These are phyloP conservation scores for Fragilariopsis cylindrus DNA, from an alignment of 108 stramenopile species.

Conservation along the genomic window DNA sequence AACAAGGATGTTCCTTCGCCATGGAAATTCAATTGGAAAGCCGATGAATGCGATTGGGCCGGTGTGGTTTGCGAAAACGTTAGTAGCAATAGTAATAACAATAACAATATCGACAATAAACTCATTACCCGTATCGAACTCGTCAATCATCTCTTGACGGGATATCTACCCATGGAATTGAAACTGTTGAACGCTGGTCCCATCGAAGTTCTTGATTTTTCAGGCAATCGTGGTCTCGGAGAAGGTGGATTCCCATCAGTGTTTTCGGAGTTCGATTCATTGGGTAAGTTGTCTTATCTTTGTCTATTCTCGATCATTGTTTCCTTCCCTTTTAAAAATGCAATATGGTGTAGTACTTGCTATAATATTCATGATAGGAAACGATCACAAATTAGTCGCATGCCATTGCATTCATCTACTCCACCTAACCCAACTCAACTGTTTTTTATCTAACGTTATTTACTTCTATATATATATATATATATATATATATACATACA, in stretches of 20 bases:
- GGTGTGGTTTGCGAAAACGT: neutral
- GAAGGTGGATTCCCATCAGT: neutral
- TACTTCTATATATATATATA: too few relatives aligned
- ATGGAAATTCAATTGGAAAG: neutral
- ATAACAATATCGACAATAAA: neutral
- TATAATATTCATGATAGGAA: too few relatives aligned
- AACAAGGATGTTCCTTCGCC: neutral
- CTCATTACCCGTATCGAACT: neutral
- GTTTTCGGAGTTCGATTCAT: slow-evolving; percentile 7
- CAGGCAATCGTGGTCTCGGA: neutral
- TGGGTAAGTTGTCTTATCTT: neutral
- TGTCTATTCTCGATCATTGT: too few relatives aligned
- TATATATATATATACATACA: too few relatives aligned
- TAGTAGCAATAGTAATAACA: too few relatives aligned
- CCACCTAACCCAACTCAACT: too few relatives aligned
- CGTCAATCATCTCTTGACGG: neutral
- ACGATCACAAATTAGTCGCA: too few relatives aligned
- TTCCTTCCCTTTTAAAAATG: too few relatives aligned
- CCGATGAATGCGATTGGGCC: neutral
- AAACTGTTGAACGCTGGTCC: neutral
- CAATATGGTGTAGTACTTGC: too few relatives aligned
- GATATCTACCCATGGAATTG: neutral
- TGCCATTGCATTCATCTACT: too few relatives aligned
- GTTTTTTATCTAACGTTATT: too few relatives aligned
- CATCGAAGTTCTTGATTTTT: neutral